phyloP scores from a whole-genome alignment of 1,284 basidiomycete genomes.

The Gymnopus androsaceus region DNA sequence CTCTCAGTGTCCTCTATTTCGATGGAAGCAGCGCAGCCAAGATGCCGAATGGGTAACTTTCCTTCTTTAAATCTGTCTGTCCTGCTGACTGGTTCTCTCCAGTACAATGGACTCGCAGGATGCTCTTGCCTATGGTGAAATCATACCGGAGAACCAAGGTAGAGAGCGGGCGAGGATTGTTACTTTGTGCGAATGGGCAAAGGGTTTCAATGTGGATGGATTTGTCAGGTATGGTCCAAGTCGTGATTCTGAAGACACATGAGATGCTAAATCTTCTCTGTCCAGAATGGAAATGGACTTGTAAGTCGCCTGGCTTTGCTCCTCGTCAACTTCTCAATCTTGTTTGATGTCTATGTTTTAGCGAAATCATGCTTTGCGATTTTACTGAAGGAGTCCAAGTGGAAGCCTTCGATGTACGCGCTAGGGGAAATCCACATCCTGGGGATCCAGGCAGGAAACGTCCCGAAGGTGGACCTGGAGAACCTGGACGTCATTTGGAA shows the following conservation, averaged over 20 bases:
- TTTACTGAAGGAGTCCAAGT: conserved; percentile 43
- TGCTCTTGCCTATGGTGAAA: conserved; percentile 38
- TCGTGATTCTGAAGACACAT: neutral
- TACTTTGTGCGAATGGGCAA: conserved; percentile 39
- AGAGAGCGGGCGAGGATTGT: conserved; percentile 32
- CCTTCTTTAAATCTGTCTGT: no score
- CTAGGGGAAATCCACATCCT: neutral
- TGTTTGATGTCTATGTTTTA: conserved; percentile 20
- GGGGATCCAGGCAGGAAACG: neutral
- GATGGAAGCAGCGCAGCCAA: conserved; percentile 44
- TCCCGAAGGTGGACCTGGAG: neutral
- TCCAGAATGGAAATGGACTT: conserved; percentile 51
- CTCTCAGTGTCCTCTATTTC: conserved; percentile 45
- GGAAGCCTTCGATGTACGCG: conserved; percentile 30
- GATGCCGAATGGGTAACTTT: conserved; percentile 34
- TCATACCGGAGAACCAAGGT: conserved; percentile 16
- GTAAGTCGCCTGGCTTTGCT: no score
- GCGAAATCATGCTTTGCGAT: conserved; percentile 57
- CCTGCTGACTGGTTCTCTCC: no score
- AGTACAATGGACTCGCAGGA: conserved; percentile 45
- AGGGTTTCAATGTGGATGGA: conserved; percentile 36
- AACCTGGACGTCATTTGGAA: neutral
- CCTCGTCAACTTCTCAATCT: neutral
- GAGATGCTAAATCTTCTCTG: neutral
- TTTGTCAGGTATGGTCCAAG: conserved; percentile 34